Base-by-base conservation (phyloP, 2,329 filamentous ascomycete species). In the Calonectria pseudoreteaudii region DNA sequence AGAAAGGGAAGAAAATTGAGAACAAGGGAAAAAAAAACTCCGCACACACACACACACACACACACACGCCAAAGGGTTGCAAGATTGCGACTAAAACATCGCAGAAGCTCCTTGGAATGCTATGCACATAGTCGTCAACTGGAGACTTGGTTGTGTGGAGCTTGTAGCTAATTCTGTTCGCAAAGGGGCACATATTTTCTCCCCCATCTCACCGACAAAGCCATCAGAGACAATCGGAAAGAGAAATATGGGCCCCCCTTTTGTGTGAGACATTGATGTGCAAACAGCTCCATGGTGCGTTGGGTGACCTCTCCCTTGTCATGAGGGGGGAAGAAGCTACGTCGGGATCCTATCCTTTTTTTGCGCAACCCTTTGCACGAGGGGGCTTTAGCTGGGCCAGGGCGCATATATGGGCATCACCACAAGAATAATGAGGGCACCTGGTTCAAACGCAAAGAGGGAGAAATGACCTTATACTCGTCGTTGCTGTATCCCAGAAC, bases 401-500 rank as follows among this genome's bases (percentile, higher is more conserved):
- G 49, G 67, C 56, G 50, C 56, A 69, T 26, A 18, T n/a, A 34
- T 10, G 2, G 31, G 31, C 44, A 14, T 65, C 38, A 30, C 30
- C 14, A 23, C 16, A 23, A 62, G 34, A 26, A 16, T 31, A 20
- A 20, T 2, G 16, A 31, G 10, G 10, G 47, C 7, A 16, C 14
- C 67, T 70, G 11, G 31, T 53, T 38, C 16, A 65, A 30, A 26
- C 52, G 31, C 26, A 28, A 31, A 50, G 53, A 20, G 41, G 44
- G 41, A 65, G 60, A 52, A 62, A 60, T 73, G 65, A 58, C 75
- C 75, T 74, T 69, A 70, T 69, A 74, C 72, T 75, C 67, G 58
- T 52, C 28, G 50, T 72, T 44, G 68, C 75, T 76, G 49, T 20
- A 44, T 67, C 34, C 70, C 53, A 58, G 68, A 69, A 36, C 30